Base-by-base conservation (phyloP, 2,329 filamentous ascomycete species). In the Escovopsis sp. region DNA sequence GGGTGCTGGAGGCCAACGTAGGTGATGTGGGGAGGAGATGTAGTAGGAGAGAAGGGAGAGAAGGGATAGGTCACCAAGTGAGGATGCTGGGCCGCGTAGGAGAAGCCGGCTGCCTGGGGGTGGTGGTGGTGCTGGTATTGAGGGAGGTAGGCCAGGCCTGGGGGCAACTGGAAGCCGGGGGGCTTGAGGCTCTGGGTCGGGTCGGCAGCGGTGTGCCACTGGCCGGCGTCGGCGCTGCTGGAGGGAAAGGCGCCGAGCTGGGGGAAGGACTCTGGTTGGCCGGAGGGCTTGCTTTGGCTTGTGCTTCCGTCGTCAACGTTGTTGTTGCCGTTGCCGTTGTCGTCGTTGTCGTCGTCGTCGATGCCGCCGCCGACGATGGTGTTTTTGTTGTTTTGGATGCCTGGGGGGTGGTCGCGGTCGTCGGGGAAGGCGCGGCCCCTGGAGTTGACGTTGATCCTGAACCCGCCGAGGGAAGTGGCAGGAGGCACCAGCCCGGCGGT, bases 121-220 rank as follows among this genome's bases (percentile, higher is more conserved):
- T 6, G 26, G 26, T 9, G 5, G 26, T 9, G 6, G 26, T 30
- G 26, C 6, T 5, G 26, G 26, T 30, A 9, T 9, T 5, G 26
- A 9, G 26, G 26, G 26, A 6, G 9, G 26, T 30, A 30, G 26
- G 26, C 26, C 6, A 30, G 9, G 18, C 19, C 39, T 39, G 48
- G 43, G 44, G 40, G 43, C 49, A 48, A 47, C 45, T 57, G 53
- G 38, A 30, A 9, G 5, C 54, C 45, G 12, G 45, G 45, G 40
- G 43, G 39, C 42, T 44, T 50, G 44, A 59, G 45, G 45, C 57
- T 62, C 49, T 57, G 55, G 23, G 54, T 55, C 12, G 60, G 59
- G 38, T 61, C 54, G 48, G 50, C 51, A 43, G 59, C 54, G 44
- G 57, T 60, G 48, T 55, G 55, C 59, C 57, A 62, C 53, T 58